Evolutionary conservation across 306 rosid species (phyloP).

Genomic region (Nissolia schottii): DNA sequence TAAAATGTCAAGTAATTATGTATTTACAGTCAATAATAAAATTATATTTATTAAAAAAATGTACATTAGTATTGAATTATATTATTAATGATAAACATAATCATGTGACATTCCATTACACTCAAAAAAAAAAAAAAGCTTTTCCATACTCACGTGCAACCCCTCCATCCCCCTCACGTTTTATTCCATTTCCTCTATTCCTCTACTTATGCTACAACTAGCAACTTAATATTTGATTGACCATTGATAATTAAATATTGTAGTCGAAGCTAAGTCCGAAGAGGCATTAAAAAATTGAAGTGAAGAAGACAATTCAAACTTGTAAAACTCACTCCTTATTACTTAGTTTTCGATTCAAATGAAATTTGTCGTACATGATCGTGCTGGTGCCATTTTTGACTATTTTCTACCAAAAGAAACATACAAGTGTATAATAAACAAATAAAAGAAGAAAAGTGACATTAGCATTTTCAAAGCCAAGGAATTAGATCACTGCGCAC

Average conservation of each 20-base stretch:
- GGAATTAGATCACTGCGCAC: background rate
- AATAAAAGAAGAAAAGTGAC: background rate
- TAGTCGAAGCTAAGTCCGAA: background rate
- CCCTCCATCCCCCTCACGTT: too few species aligned
- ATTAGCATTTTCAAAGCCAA: background rate
- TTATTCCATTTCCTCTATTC: background rate
- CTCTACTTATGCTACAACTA: background rate
- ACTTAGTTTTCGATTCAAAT: background rate
- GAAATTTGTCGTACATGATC: background rate
- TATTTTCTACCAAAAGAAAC: background rate
- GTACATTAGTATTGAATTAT: too few species aligned
- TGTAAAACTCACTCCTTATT: background rate
- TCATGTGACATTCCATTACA: too few species aligned
- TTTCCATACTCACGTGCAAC: conserved; percentile 1
- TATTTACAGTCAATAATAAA: too few species aligned
- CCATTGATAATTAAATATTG: background rate
- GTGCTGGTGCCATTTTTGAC: background rate
- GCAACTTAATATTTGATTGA: background rate
- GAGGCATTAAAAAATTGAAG: background rate
- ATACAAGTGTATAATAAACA: background rate
- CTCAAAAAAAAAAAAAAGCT: too few species aligned
- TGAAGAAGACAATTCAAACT: background rate
- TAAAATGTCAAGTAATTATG: too few species aligned
- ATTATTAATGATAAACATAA: too few species aligned
- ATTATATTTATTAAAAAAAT: too few species aligned